Conservation (phyloP, 306 rosid genomes). For the Medicago lupulina region DNA sequence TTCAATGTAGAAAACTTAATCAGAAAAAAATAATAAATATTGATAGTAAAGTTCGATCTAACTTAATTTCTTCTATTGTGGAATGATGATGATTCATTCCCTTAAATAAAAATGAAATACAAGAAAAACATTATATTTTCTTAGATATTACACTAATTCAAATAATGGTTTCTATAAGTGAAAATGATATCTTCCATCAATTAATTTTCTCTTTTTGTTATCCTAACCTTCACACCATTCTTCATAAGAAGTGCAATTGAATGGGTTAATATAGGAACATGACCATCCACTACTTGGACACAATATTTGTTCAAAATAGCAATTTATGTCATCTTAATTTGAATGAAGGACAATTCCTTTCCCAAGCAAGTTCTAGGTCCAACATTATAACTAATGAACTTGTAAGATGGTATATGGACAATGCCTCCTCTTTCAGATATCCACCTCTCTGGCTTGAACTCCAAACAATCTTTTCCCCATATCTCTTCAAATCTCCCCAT, state of each 20-base stretch:
- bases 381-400: too few species aligned
- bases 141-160: too few species aligned
- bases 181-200: not conserved
- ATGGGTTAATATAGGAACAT: conserved; percentile 14
- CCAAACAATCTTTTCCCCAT: conserved; percentile 17
- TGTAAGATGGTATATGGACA: too few species aligned
- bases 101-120: not conserved
- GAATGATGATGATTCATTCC: not conserved
- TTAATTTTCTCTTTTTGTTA: conserved; percentile 28
- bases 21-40: too few species aligned
- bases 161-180: too few species aligned
- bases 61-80: not conserved
- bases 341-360: conserved; percentile 50
- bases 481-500: not conserved
- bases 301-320: conserved; percentile 43
- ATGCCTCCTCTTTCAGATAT: too few species aligned
- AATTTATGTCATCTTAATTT: conserved; percentile 51
- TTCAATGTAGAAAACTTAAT: too few species aligned
- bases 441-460: too few species aligned
- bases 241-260: conserved; percentile 56
- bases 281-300: conserved; percentile 43
- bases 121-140: not conserved
- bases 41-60: not conserved
- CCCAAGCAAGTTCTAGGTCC: conserved; percentile 59
- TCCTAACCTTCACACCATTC: conserved; percentile 53